phyloP scores from a whole-genome alignment of 345 rosid genomes.

The Trapa bicornis region DNA sequence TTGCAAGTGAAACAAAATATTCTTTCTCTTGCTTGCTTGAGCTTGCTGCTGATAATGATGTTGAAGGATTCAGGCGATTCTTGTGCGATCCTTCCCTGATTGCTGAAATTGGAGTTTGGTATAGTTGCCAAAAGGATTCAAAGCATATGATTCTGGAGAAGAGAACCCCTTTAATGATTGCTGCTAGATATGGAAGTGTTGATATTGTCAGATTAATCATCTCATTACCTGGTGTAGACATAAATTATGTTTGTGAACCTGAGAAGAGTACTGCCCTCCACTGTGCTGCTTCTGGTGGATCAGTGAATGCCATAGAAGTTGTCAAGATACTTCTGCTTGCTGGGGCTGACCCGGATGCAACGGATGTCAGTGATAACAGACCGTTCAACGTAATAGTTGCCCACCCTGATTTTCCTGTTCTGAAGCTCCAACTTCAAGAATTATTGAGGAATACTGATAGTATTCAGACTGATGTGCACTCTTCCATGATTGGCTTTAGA shows the following conservation, averaged over 20 bases:
- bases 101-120: conserved; percentile 59
- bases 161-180: conserved; percentile 82
- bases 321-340: conserved; percentile 50
- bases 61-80: conserved; percentile 40
- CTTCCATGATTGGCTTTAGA: conserved; percentile 11
- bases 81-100: conserved; percentile 44
- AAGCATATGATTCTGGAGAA: conserved; percentile 57
- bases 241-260: conserved; percentile 50
- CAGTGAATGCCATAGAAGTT: conserved; percentile 41
- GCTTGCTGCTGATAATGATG: conserved; percentile 59
- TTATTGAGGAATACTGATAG: conserved; percentile 30
- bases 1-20: neutral
- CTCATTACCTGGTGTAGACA: conserved; percentile 37
- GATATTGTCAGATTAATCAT: conserved; percentile 45
- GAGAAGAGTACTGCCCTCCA: conserved; percentile 77
- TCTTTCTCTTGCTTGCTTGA: conserved; percentile 51
- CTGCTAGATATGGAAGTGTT: conserved; percentile 78
- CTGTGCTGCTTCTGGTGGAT: conserved; percentile 70
- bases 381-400: conserved; percentile 45
- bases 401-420: conserved; percentile 4
- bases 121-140: conserved; percentile 50
- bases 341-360: conserved; percentile 44
- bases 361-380: conserved; percentile 48
- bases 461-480: conserved; percentile 15
- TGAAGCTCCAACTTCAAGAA: conserved; percentile 31